Conservation (phyloP, 768 basidiomycete genomes). For the Albatrellus ellisii region DNA sequence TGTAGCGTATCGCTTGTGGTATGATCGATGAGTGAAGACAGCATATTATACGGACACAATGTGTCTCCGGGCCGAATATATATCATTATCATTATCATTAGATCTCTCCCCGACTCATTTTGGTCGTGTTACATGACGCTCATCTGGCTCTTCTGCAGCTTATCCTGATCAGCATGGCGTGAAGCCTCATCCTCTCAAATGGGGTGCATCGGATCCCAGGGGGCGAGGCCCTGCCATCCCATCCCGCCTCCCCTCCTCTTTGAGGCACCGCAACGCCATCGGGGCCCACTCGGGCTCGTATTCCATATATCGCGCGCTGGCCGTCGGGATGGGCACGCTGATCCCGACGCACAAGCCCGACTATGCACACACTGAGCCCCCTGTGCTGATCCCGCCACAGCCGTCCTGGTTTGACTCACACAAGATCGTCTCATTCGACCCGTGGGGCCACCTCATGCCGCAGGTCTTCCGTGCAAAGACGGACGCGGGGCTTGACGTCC, state of each 20-base stretch:
- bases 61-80: too few relatives aligned
- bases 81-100: too few relatives aligned
- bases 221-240: conserved; percentile 81
- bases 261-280: conserved; percentile 86
- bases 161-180: conserved; percentile 94
- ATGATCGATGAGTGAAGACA: too few relatives aligned
- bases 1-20: too few relatives aligned
- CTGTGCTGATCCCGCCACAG: conserved; percentile 65
- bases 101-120: too few relatives aligned
- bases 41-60: too few relatives aligned
- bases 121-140: too few relatives aligned
- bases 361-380: conserved; percentile 74
- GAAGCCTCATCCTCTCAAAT: conserved; percentile 60
- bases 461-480: conserved; percentile 50
- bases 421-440: conserved; percentile 90
- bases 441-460: conserved; percentile 83
- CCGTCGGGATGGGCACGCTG: conserved; percentile 81
- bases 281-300: conserved; percentile 92
- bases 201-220: conserved; percentile 59
- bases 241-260: conserved; percentile 68
- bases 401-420: conserved; percentile 60
- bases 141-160: too few relatives aligned
- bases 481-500: conserved; percentile 66
- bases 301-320: conserved; percentile 86
- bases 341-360: conserved; percentile 71